A percentile compares a stretch with the other conserved stretches of the same genome.
phyloP scores from a whole-genome alignment of 495 filamentous ascomycete species.

The Neurospora sp. region DNA sequence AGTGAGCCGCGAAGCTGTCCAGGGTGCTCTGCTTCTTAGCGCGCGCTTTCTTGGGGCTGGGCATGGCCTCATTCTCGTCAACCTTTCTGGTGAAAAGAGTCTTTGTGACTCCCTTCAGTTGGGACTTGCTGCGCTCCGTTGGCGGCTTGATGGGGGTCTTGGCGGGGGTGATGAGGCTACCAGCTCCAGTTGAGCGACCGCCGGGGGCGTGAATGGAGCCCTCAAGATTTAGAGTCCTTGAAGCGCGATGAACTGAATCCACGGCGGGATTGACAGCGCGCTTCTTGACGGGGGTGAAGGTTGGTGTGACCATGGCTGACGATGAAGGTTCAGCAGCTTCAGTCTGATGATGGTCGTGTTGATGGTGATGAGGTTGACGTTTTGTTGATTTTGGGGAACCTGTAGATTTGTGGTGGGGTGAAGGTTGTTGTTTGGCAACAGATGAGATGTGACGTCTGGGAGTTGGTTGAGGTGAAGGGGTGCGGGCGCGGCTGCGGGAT shows the following conservation, averaged over 20 bases:
- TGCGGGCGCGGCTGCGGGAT: conserved; percentile 16
- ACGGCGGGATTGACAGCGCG: conserved; percentile 16
- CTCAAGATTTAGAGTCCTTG: conserved; percentile 25
- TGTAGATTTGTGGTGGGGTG: conserved; percentile 20
- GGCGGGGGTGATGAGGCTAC: conserved; percentile 75
- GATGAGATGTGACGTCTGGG: conserved; percentile 20
- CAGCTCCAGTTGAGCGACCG: conserved; percentile 11
- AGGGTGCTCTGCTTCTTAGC: conserved; percentile 45
- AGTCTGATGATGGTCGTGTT: neutral
- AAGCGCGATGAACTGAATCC: conserved; percentile 29
- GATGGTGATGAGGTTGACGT: conserved; percentile 2
- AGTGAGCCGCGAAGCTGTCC: conserved; percentile 56
- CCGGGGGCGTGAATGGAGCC: neutral
- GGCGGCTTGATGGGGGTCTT: conserved; percentile 79
- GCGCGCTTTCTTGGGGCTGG: conserved; percentile 46
- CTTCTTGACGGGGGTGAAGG: conserved; percentile 45
- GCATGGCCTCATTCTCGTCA: conserved; percentile 42
- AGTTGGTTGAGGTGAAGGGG: conserved; percentile 34
- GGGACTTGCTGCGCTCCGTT: conserved; percentile 36
- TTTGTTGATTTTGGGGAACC: conserved; percentile 21
- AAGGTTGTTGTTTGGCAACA: conserved; percentile 21
- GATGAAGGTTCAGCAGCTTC: neutral
- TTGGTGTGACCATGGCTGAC: conserved; percentile 29
- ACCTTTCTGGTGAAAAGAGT: conserved; percentile 49
- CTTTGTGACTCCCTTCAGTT: conserved; percentile 58